Conservation (phyloP, 2,329 filamentous ascomycete species). For the Cucurbitaria berberidis region DNA sequence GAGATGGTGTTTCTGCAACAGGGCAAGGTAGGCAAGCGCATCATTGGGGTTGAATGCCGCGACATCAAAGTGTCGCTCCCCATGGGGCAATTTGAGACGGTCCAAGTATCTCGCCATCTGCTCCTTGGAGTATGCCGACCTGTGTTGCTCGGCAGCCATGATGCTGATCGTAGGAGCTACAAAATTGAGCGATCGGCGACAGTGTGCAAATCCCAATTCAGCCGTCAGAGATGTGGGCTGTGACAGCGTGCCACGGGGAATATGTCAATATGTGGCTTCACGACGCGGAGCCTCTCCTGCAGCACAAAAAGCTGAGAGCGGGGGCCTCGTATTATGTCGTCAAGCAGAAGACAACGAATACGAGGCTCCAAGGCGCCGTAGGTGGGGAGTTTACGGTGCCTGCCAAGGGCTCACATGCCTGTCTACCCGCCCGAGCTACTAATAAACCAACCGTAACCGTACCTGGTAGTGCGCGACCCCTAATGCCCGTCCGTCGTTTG, state of each 20-base stretch:
- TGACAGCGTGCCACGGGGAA: slow-evolving; percentile 2
- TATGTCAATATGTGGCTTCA: background rate
- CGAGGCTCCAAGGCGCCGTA: too few relatives aligned
- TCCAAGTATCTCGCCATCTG: slow-evolving; percentile 46
- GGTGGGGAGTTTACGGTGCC: too few relatives aligned
- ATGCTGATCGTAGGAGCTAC: background rate
- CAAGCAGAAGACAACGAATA: slow-evolving; percentile 7
- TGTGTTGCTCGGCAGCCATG: slow-evolving; percentile 28
- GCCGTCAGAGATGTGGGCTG: slow-evolving; percentile 3
- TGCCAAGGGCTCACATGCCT: slow-evolving; percentile 14
- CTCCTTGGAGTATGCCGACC: slow-evolving; percentile 29
- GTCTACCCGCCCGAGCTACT: slow-evolving; percentile 10
- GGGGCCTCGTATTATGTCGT: slow-evolving; percentile 1
- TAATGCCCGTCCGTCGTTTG: slow-evolving; percentile 12
- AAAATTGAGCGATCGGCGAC: slow-evolving; percentile 3
- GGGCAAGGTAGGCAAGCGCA: slow-evolving; percentile 36
- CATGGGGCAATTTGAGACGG: slow-evolving; percentile 38
- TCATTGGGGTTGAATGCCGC: slow-evolving; percentile 25
- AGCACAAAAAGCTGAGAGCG: background rate
- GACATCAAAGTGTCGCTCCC: slow-evolving; percentile 34
- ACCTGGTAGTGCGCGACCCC: slow-evolving; percentile 6
- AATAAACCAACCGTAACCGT: too few relatives aligned
- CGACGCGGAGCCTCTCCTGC: background rate
- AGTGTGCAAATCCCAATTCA: slow-evolving; percentile 16
- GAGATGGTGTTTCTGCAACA: slow-evolving; percentile 51